A percentile compares a stretch with the other conserved stretches of the same genome.
Conservation (phyloP, 2,329 filamentous ascomycete genomes). For the Nothomitra cinnamomea region DNA sequence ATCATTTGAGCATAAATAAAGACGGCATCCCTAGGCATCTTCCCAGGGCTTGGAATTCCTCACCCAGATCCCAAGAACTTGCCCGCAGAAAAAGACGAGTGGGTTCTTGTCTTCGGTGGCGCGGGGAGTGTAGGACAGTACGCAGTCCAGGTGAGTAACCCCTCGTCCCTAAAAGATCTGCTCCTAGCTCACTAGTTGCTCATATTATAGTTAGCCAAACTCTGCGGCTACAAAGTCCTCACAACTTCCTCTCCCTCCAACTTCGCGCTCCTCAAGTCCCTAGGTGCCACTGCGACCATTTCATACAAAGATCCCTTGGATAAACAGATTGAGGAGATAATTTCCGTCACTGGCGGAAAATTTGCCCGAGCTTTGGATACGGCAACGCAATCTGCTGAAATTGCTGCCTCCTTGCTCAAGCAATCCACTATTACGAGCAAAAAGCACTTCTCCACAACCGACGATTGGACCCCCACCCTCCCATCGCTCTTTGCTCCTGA, state of each 20-base stretch:
- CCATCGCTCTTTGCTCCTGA: too few relatives aligned
- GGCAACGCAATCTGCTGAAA: constrained; percentile 15
- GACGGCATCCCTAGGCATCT: constrained; percentile 20
- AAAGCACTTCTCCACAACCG: constrained; percentile 20
- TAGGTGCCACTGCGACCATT: constrained; percentile 20
- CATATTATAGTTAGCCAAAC: constrained; percentile 17
- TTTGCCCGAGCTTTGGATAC: constrained; percentile 21
- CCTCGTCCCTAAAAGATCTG: background rate
- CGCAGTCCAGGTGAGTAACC: constrained; percentile 15
- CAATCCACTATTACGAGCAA: constrained; percentile 10
- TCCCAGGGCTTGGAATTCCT: constrained; percentile 15
- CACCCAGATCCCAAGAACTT: constrained; percentile 8
- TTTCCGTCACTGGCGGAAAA: constrained; percentile 18
- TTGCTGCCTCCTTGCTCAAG: constrained; percentile 18
- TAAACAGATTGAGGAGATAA: constrained; percentile 19
- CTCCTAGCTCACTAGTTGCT: too few relatives aligned
- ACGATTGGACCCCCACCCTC: constrained; percentile 16
- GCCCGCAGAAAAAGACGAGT: constrained; percentile 16
- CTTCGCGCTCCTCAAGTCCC: constrained; percentile 14
- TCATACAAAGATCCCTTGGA: constrained; percentile 16
- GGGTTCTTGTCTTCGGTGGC: constrained; percentile 23
- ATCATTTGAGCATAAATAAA: constrained; percentile 9
- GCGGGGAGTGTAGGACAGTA: constrained; percentile 22
- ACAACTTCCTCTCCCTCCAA: constrained; percentile 18
- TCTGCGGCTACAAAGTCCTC: constrained; percentile 23